Conservation (phyloP, 768 basidiomycete genomes). For the Kwoniella sp. region DNA sequence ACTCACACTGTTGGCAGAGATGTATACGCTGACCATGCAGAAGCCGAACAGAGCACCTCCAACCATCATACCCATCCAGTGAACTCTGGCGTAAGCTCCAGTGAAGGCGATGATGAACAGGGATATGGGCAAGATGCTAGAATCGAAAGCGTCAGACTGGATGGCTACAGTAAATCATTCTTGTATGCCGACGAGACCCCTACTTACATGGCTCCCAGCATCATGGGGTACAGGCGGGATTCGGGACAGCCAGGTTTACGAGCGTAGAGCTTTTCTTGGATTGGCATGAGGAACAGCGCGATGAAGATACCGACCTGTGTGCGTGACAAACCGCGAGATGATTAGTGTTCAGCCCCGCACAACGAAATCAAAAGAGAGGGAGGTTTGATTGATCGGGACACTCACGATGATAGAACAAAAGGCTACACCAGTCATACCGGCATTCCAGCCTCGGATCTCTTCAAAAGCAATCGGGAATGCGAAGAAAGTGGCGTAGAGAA, state of each 20-base stretch:
- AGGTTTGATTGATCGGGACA: background rate
- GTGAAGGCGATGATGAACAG: constrained; percentile 73
- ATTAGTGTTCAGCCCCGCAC: no score
- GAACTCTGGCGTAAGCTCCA: constrained; percentile 60
- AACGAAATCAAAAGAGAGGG: no score
- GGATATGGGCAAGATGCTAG: constrained; percentile 65
- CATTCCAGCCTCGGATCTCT: constrained; percentile 33
- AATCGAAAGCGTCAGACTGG: background rate
- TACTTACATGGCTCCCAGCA: constrained; percentile 35
- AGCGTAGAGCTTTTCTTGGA: constrained; percentile 44
- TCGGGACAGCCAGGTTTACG: constrained; percentile 30
- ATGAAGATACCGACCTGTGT: constrained; percentile 33
- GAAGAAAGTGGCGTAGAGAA: constrained; percentile 47
- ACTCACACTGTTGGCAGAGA: constrained; percentile 62
- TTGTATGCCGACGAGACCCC: background rate
- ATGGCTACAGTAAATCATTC: no score
- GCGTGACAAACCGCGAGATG: no score
- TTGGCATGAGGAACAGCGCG: constrained; percentile 30
- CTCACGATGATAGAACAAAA: constrained; percentile 40
- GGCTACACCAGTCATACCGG: constrained; percentile 35
- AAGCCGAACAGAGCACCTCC: constrained; percentile 61
- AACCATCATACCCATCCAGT: constrained; percentile 73
- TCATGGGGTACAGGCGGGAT: constrained; percentile 45
- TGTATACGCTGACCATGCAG: constrained; percentile 65
- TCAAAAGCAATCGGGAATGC: constrained; percentile 43